These are phyloP conservation scores for Vigna radiata DNA, from an alignment of 306 rosid genomes.

Conservation along the genomic window DNA sequence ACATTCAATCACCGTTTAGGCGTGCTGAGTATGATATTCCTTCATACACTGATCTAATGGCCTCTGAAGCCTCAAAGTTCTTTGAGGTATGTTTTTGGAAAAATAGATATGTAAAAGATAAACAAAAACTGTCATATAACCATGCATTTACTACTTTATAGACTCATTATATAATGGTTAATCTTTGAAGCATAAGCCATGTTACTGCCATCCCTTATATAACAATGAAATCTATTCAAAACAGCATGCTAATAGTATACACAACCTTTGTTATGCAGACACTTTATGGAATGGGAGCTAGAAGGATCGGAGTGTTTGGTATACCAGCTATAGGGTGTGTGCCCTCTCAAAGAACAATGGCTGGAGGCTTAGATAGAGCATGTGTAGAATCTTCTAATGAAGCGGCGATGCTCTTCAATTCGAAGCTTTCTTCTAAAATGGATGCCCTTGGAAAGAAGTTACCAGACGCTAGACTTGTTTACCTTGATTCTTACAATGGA, in stretches of 20 bases:
- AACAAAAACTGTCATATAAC: too few species aligned
- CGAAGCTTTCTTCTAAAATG: constrained; percentile 59
- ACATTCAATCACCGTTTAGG: constrained; percentile 56
- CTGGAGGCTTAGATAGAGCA: constrained; percentile 51
- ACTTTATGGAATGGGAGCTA: constrained; percentile 71
- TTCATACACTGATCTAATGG: constrained; percentile 73
- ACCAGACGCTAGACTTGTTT: constrained; percentile 64
- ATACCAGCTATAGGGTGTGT: constrained; percentile 75
- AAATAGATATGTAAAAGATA: too few species aligned
- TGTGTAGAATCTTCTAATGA: constrained; percentile 56
- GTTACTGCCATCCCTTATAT: background rate
- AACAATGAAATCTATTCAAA: constrained; percentile 16
- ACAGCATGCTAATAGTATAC: background rate
- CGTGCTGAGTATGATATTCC: constrained; percentile 54
- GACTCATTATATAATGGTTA: background rate
- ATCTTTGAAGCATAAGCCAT: background rate
- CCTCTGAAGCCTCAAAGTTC: constrained; percentile 66
- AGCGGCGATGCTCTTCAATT: constrained; percentile 73
- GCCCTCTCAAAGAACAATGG: constrained; percentile 75
- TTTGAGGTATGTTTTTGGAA: constrained; percentile 53
- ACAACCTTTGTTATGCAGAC: constrained; percentile 46
- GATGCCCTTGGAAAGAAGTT: constrained; percentile 43
- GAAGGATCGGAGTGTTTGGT: constrained; percentile 73
- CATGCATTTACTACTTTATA: too few species aligned
- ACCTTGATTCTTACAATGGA: constrained; percentile 59